Conservation (phyloP, 257 asterid species). For the Ilex aquifolium region DNA sequence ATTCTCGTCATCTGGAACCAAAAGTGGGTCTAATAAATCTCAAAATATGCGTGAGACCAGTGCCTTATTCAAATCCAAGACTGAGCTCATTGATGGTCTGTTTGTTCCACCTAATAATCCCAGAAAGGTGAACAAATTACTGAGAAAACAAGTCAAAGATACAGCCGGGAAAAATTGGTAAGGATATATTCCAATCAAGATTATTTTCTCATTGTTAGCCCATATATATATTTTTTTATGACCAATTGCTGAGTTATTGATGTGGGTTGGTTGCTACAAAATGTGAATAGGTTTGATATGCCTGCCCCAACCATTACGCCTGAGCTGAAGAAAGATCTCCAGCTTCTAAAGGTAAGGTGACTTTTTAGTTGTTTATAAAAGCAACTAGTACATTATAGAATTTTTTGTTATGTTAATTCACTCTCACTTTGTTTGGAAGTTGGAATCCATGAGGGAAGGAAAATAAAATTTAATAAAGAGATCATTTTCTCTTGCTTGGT, state of each 20-base stretch:
- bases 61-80: constrained; percentile 35
- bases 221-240: too few species aligned
- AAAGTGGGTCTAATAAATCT: not conserved
- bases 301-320: constrained; percentile 86
- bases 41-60: constrained; percentile 2
- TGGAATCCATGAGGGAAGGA: too few species aligned
- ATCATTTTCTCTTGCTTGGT: too few species aligned
- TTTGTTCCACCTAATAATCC: constrained; percentile 84
- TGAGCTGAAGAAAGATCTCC: constrained; percentile 79
- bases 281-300: constrained; percentile 75
- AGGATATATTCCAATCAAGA: too few species aligned
- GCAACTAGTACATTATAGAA: too few species aligned
- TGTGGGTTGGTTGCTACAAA: not conserved
- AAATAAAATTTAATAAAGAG: too few species aligned
- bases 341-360: constrained; percentile 58
- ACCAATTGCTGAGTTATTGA: too few species aligned
- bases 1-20: constrained; percentile 10
- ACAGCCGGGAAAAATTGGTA: constrained; percentile 90
- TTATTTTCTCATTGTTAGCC: too few species aligned
- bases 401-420: too few species aligned
- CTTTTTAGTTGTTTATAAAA: too few species aligned
- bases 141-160: constrained; percentile 67
- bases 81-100: constrained; percentile 76
- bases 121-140: constrained; percentile 51
- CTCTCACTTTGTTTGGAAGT: too few species aligned